phyloP scores from a whole-genome alignment of 495 filamentous ascomycete species.

The Hypomontagnella monticulosa region DNA sequence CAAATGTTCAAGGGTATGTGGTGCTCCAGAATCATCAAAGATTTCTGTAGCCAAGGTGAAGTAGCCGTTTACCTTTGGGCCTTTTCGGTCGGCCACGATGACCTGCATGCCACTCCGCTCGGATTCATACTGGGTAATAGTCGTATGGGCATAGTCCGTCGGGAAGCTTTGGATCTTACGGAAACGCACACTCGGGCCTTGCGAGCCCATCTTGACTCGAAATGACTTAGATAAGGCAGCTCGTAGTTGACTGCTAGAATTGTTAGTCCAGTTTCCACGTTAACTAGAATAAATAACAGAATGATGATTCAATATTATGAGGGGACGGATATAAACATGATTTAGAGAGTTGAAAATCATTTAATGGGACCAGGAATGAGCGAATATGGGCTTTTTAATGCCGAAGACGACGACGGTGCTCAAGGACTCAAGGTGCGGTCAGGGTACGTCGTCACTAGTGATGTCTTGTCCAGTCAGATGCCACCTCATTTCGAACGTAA shows the following conservation, averaged over 20 bases:
- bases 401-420: neutral
- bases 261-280: constrained; percentile 30
- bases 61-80: constrained; percentile 92
- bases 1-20: constrained; percentile 95
- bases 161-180: constrained; percentile 84
- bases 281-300: constrained; percentile 5
- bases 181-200: constrained; percentile 65
- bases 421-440: constrained; percentile 35
- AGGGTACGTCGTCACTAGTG: constrained; percentile 28
- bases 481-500: constrained; percentile 12
- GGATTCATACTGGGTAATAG: constrained; percentile 82
- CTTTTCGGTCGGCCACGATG: constrained; percentile 88
- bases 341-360: constrained; percentile 6
- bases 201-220: constrained; percentile 48
- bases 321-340: constrained; percentile 8
- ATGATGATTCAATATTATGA: neutral
- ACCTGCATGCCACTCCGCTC: constrained; percentile 92
- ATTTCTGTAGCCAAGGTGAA: constrained; percentile 98
- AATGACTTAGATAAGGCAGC: constrained; percentile 27
- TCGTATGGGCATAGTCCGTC: constrained; percentile 85
- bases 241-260: constrained; percentile 30
- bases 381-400: constrained; percentile 16
- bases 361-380: constrained; percentile 14
- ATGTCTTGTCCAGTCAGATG: constrained; percentile 27
- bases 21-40: constrained; percentile 93